Conservation (phyloP, 306 rosid genomes). For the Canavalia ensiformis region DNA sequence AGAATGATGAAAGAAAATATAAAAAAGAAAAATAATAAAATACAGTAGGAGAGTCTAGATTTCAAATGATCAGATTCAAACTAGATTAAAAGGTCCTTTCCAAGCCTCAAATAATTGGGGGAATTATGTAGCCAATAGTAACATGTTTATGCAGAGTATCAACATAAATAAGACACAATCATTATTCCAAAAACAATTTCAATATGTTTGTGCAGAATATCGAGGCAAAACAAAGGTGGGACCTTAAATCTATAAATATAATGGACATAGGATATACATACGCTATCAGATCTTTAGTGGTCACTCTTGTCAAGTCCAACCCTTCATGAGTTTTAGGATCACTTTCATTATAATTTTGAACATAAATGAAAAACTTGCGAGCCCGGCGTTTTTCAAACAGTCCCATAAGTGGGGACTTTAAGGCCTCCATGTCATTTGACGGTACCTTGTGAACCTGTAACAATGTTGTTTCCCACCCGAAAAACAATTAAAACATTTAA, state of each 20-base stretch:
- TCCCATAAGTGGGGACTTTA: conserved; percentile 96
- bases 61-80: background rate
- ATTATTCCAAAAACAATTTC: conserved; percentile 27
- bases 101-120: background rate
- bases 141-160: background rate
- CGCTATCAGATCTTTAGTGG: conserved; percentile 88
- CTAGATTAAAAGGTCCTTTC: background rate
- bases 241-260: conserved; percentile 4
- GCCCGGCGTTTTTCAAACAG: conserved; percentile 95
- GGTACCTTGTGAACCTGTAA: conserved; percentile 94
- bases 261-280: conserved; percentile 53
- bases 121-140: background rate
- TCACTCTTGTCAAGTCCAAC: conserved; percentile 86
- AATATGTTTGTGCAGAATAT: conserved; percentile 11
- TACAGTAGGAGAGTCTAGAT: background rate
- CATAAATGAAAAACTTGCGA: conserved; percentile 92
- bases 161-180: conserved; percentile 4
- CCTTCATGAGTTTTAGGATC: conserved; percentile 94
- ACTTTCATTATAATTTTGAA: conserved; percentile 76
- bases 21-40: background rate
- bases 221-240: conserved; percentile 1
- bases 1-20: background rate
- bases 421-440: conserved; percentile 91
- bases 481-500: conserved; percentile 24
- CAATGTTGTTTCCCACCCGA: conserved; percentile 36